phyloP scores from a whole-genome alignment of 495 filamentous ascomycete genomes.

The Aspergillus avenaceus region DNA sequence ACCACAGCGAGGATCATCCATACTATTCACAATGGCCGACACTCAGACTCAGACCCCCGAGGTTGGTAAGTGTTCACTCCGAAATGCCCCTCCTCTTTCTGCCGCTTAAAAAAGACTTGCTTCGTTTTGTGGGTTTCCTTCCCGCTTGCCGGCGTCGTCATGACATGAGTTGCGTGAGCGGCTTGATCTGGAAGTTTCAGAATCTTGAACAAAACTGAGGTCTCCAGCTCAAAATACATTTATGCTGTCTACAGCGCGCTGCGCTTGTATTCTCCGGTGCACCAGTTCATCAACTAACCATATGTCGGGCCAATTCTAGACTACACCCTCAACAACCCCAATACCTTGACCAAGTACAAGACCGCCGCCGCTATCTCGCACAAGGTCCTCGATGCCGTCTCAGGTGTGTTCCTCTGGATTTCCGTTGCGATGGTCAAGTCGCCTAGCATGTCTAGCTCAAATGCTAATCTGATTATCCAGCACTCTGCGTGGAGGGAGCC shows the following conservation, averaged over 20 bases:
- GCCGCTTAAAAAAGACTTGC: constrained; percentile 35
- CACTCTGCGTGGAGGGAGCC: constrained; percentile 75
- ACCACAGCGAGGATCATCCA: constrained; percentile 21
- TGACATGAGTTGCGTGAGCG: background rate
- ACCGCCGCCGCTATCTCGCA: constrained; percentile 90
- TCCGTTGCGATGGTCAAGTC: background rate
- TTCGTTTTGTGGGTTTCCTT: constrained; percentile 36
- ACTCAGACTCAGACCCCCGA: constrained; percentile 26
- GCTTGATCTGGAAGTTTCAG: background rate
- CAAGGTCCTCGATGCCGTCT: constrained; percentile 85
- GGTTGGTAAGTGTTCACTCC: constrained; percentile 39
- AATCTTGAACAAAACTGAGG: background rate
- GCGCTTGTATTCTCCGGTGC: background rate
- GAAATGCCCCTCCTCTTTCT: constrained; percentile 12
- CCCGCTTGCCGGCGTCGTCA: constrained; percentile 20
- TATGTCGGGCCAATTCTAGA: constrained; percentile 48
- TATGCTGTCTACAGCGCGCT: background rate
- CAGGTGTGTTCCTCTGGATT: constrained; percentile 38
- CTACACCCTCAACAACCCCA: constrained; percentile 92
- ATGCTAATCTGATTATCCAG: constrained; percentile 38
- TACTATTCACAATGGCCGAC: constrained; percentile 40
- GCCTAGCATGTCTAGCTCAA: background rate
- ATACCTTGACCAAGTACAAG: constrained; percentile 98
- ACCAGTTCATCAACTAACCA: constrained; percentile 10
- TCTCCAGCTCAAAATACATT: background rate